A percentile compares a stretch with the other conserved stretches of the same genome.
Evolutionary conservation across 441 rosid genomes (phyloP).

Genomic region (Erysimum pusillum): DNA sequence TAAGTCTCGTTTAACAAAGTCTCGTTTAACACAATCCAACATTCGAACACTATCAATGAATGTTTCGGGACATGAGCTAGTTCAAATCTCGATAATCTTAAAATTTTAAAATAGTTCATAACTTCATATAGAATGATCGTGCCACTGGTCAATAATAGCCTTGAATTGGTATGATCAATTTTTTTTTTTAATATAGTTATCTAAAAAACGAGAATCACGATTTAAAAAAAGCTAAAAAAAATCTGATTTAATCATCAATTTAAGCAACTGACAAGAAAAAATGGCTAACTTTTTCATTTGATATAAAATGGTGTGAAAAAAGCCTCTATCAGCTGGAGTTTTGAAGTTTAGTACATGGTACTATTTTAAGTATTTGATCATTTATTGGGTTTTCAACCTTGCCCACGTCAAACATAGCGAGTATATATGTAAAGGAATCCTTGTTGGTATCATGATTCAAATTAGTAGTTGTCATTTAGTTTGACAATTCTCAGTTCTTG

Average conservation of each 20-base stretch:
- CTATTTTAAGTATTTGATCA: too few relatives aligned
- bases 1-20: conserved; percentile 25
- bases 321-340: too few relatives aligned
- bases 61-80: conserved; percentile 1
- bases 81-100: neutral
- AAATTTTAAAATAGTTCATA: neutral
- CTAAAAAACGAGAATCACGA: neutral
- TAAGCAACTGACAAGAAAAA: neutral
- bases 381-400: too few relatives aligned
- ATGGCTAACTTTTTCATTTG: neutral
- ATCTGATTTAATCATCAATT: neutral
- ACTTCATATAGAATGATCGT: neutral
- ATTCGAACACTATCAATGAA: neutral
- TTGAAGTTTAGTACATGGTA: too few relatives aligned
- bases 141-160: neutral
- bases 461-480: too few relatives aligned
- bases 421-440: too few relatives aligned
- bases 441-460: too few relatives aligned
- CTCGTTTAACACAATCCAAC: conserved; percentile 19
- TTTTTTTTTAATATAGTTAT: neutral
- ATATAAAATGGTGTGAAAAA: too few relatives aligned
- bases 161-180: neutral
- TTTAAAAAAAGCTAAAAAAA: neutral
- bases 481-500: too few relatives aligned
- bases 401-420: too few relatives aligned